These are phyloP conservation scores for Baudoinia panamericana DNA, from an alignment of 495 filamentous ascomycete species.

Conservation along the genomic window DNA sequence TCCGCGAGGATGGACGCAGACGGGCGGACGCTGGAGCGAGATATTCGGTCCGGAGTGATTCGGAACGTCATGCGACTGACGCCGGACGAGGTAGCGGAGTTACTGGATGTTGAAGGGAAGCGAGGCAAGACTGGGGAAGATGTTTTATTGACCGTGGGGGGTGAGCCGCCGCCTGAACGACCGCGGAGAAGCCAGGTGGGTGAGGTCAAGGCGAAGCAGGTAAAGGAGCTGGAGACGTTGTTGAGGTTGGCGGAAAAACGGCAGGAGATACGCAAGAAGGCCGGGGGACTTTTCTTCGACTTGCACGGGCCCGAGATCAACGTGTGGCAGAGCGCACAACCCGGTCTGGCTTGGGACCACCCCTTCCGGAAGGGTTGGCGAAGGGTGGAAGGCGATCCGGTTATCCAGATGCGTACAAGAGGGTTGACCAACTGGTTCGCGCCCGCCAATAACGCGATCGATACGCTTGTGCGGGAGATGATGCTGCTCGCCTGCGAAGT, in stretches of 20 bases:
- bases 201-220: constrained; percentile 1
- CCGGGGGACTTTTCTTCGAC: constrained; percentile 22
- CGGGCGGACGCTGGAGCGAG: constrained; percentile 55
- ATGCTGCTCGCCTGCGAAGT: constrained; percentile 73
- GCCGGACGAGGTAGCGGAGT: constrained; percentile 39
- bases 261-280: constrained; percentile 10
- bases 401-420: constrained; percentile 31
- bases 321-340: constrained; percentile 11
- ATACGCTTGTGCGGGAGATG: constrained; percentile 40
- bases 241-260: constrained; percentile 15
- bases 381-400: constrained; percentile 40
- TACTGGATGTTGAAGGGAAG: constrained; percentile 32
- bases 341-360: constrained; percentile 20
- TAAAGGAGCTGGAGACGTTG: constrained; percentile 18
- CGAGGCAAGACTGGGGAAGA: constrained; percentile 16
- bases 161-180: constrained; percentile 19
- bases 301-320: constrained; percentile 8
- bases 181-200: not conserved
- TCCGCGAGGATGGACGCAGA: constrained; percentile 54
- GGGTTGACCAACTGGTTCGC: constrained; percentile 28
- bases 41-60: constrained; percentile 57
- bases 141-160: constrained; percentile 32
- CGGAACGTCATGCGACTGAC: constrained; percentile 65
- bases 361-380: constrained; percentile 20
- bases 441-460: constrained; percentile 10